phyloP scores from a whole-genome alignment of 352 stramenopile genomes.

The Thalassiosira exigua region DNA sequence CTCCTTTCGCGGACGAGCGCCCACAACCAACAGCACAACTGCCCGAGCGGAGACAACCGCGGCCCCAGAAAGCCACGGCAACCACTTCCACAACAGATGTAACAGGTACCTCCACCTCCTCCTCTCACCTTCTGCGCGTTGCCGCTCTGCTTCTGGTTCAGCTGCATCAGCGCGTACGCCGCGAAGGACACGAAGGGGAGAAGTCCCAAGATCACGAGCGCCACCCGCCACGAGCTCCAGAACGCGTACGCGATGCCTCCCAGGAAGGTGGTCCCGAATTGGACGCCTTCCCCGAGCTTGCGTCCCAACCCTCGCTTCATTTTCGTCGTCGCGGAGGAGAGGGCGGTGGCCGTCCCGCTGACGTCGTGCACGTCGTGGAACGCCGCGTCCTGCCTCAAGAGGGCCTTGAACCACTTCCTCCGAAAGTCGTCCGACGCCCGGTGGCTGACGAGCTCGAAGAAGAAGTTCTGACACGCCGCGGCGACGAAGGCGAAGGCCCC shows the following conservation, averaged over 20 bases:
- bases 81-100: no score
- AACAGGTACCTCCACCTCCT: no score
- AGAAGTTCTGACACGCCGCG: constrained; percentile 61
- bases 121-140: constrained; percentile 43
- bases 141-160: constrained; percentile 54
- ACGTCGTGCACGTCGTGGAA: constrained; percentile 75
- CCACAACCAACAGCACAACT: no score
- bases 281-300: constrained; percentile 80
- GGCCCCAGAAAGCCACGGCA: no score
- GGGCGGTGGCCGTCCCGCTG: constrained; percentile 53
- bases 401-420: constrained; percentile 59
- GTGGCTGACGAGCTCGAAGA: constrained; percentile 48
- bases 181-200: constrained; percentile 60
- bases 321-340: constrained; percentile 52
- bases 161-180: constrained; percentile 47
- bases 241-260: constrained; percentile 75
- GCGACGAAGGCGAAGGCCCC: constrained; percentile 56
- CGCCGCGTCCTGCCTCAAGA: constrained; percentile 72
- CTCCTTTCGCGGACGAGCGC: no score
- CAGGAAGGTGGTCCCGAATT: constrained; percentile 74
- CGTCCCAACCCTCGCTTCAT: constrained; percentile 66
- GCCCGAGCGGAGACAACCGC: no score
- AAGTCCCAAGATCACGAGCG: constrained; percentile 68
- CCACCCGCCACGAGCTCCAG: constrained; percentile 66
- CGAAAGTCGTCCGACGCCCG: constrained; percentile 46